phyloP scores from a whole-genome alignment of 2,329 filamentous ascomycete genomes.

The Emergomyces orientalis region DNA sequence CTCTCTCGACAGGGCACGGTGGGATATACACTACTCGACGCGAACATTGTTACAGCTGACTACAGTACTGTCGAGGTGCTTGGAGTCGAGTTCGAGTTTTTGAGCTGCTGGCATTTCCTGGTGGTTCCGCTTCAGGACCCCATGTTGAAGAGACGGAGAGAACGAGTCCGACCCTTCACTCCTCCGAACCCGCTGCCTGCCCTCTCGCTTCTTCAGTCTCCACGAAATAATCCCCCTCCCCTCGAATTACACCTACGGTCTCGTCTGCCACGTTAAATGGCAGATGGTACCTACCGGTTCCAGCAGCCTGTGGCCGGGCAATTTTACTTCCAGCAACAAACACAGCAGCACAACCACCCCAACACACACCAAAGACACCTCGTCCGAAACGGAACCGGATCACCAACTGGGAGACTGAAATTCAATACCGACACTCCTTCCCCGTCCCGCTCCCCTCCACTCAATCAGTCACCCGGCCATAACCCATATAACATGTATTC shows the following conservation, averaged over 20 bases:
- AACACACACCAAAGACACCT: conserved; percentile 36
- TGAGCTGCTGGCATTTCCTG: conserved; percentile 4
- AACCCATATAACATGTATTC: conserved; percentile 41
- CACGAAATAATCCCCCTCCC: conserved; percentile 21
- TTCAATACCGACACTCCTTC: conserved; percentile 41
- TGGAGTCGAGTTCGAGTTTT: conserved; percentile 1
- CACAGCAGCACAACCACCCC: conserved; percentile 28
- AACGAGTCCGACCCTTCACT: conserved; percentile 33
- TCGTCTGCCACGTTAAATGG: conserved; percentile 45
- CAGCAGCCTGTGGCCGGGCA: conserved; percentile 46
- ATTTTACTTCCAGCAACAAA: conserved; percentile 35
- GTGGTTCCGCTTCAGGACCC: conserved; percentile 29
- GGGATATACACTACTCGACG: neutral
- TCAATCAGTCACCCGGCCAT: conserved; percentile 34
- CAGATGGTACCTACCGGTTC: conserved; percentile 48
- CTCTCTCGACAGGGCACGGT: neutral
- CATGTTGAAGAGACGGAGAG: conserved; percentile 44
- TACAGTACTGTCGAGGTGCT: conserved; percentile 1
- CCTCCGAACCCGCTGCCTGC: conserved; percentile 25
- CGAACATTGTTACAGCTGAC: neutral
- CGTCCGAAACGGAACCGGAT: conserved; percentile 38
- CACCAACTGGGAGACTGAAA: conserved; percentile 37
- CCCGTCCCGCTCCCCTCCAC: conserved; percentile 39
- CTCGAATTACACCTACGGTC: conserved; percentile 32
- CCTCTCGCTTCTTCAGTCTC: conserved; percentile 15